Conservation (phyloP, 179 eudicot genomes). For the Spergularia azorica region DNA sequence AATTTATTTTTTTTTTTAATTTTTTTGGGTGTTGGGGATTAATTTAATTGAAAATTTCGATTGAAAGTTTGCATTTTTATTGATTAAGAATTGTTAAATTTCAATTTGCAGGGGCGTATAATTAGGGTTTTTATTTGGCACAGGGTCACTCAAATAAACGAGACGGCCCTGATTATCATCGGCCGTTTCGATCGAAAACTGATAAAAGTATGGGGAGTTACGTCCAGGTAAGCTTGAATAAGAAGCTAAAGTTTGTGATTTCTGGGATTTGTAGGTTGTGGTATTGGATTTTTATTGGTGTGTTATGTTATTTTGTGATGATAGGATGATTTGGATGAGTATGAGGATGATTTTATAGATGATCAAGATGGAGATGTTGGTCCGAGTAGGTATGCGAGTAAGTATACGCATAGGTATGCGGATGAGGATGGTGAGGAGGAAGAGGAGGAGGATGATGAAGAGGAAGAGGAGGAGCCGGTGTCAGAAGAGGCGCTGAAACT, state of each 20-base stretch:
- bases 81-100: too few species aligned
- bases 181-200: neutral
- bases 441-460: conserved; percentile 29
- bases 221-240: conserved; percentile 23
- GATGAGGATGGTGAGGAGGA: conserved; percentile 41
- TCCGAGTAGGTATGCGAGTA: neutral
- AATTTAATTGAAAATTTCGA: too few species aligned
- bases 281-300: conserved; percentile 21
- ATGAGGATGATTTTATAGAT: conserved; percentile 53
- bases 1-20: too few species aligned
- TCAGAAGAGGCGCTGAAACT: conserved; percentile 59
- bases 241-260: neutral
- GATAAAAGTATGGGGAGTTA: conserved; percentile 20
- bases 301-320: neutral
- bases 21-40: too few species aligned
- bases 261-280: neutral
- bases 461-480: conserved; percentile 31
- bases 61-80: too few species aligned
- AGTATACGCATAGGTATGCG: conserved; percentile 19
- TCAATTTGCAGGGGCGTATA: too few species aligned
- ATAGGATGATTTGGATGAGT: conserved; percentile 59
- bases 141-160: too few species aligned
- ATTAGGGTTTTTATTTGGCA: too few species aligned
- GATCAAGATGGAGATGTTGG: conserved; percentile 42
- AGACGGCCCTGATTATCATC: neutral